Base-by-base conservation (phyloP, 495 filamentous ascomycete species). In the Oidiodendron maius region DNA sequence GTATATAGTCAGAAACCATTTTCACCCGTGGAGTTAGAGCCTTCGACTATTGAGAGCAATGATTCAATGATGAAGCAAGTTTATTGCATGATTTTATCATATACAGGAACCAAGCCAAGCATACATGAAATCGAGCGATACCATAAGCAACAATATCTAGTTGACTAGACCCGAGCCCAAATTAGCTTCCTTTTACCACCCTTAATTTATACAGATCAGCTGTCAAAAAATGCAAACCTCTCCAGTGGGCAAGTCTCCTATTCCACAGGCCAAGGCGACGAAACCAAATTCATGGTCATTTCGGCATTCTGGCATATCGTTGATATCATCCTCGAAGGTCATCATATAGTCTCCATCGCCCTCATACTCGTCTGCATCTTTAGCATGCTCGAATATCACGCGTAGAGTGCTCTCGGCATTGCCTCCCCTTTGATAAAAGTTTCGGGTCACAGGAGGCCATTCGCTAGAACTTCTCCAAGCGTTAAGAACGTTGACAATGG, bases 241-340 rank as follows among this genome's bases (percentile, higher is more conserved):
- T 32, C 28, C 28, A 32, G 28, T n/a, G 28, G 28, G n/a, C 28
- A 32, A 32, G 8, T 32, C 28, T 32, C 28, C 8, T 32, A 32
- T 32, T 32, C 60, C 60, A 52, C 60, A 64, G 50, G 45, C 51
- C 46, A 52, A 50, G 28, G 60, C 58, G 46, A 59, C 57, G 56
- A 62, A 62, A 56, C 59, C 57, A 52, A 59, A 64, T 48, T 64
- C 62, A 54, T 55, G 58, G 48, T 62, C 58, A 45, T 62, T 64
- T 44, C 60, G 57, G 46, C 62, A 64, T 40, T 48, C 32, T 34
- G 47, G 55, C 18, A 61, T 42, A 25, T 46, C 50, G 42, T 48
- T 52, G 48, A 55, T 51, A 42, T 52, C 41, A 13, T 54, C 44
- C 47, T 48, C 26, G 38, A 58, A 56, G 53, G 16, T 34, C 23